Evolutionary conservation across 2,329 filamentous ascomycete species (phyloP).

Genomic region (Pseudogymnoascus sp.): DNA sequence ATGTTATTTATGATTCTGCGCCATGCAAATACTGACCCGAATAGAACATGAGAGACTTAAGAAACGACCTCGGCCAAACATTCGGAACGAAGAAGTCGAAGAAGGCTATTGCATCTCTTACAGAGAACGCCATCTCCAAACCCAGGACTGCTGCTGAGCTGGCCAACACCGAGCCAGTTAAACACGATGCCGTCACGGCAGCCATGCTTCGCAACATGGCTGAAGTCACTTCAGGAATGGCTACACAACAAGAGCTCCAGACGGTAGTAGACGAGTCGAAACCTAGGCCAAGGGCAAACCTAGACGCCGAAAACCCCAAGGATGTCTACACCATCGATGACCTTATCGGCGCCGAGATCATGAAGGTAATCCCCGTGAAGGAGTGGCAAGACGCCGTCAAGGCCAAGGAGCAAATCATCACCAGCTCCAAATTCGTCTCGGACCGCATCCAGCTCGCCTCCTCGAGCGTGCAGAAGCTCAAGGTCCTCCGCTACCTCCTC

Average conservation of each 20-base stretch:
- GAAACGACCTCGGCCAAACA: conserved; percentile 64
- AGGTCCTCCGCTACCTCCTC: conserved; percentile 53
- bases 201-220: conserved; percentile 59
- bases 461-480: conserved; percentile 48
- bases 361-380: conserved; percentile 60
- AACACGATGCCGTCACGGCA: conserved; percentile 47
- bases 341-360: conserved; percentile 60
- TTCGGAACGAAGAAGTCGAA: conserved; percentile 84
- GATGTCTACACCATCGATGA: conserved; percentile 65
- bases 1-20: conserved; percentile 15
- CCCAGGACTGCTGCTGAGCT: conserved; percentile 19
- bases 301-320: conserved; percentile 57
- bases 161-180: conserved; percentile 30
- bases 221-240: conserved; percentile 56
- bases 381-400: conserved; percentile 67
- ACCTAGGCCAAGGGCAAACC: conserved; percentile 65
- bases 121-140: conserved; percentile 60
- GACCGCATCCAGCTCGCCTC: conserved; percentile 46
- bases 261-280: conserved; percentile 59
- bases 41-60: conserved; percentile 53
- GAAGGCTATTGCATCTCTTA: conserved; percentile 63
- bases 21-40: conserved; percentile 14
- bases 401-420: conserved; percentile 48
- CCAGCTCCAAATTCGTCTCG: conserved; percentile 59
- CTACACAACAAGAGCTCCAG: conserved; percentile 58